phyloP scores from a whole-genome alignment of 805 yeast species.

The Barnettozyma californica region DNA sequence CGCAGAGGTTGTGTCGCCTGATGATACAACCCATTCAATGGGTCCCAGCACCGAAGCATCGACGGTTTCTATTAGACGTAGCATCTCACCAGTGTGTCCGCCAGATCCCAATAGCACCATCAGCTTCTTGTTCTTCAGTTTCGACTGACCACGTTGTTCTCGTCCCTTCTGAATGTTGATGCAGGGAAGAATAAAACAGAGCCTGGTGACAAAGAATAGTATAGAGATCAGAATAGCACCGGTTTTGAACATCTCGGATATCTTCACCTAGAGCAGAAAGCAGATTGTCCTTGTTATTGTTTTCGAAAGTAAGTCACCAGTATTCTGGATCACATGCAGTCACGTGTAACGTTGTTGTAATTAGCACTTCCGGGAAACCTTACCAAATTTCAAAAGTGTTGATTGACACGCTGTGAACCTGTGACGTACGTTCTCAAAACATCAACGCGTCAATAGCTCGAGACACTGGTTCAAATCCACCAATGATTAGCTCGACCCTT shows the following conservation, averaged over 20 bases:
- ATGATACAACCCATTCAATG: conserved; percentile 35
- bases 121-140: conserved; percentile 12
- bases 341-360: not conserved
- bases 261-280: not conserved
- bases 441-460: not conserved
- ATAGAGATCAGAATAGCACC: not conserved
- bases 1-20: conserved; percentile 48
- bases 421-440: too few relatives aligned
- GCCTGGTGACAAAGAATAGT: not conserved
- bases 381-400: not conserved
- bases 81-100: conserved; percentile 95
- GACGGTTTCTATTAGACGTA: conserved; percentile 50
- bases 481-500: conserved; percentile 60
- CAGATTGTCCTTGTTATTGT: not conserved
- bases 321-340: not conserved
- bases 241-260: not conserved
- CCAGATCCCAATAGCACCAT: conserved; percentile 78
- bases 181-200: conserved; percentile 16
- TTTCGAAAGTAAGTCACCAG: too few relatives aligned
- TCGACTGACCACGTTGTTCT: not conserved
- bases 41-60: conserved; percentile 11
- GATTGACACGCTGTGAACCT: not conserved
- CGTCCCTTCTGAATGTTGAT: conserved; percentile 6
- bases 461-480: not conserved
- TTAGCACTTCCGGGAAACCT: not conserved